Conservation (phyloP, 164 flowering plant species). For the Aristolochia californica region DNA sequence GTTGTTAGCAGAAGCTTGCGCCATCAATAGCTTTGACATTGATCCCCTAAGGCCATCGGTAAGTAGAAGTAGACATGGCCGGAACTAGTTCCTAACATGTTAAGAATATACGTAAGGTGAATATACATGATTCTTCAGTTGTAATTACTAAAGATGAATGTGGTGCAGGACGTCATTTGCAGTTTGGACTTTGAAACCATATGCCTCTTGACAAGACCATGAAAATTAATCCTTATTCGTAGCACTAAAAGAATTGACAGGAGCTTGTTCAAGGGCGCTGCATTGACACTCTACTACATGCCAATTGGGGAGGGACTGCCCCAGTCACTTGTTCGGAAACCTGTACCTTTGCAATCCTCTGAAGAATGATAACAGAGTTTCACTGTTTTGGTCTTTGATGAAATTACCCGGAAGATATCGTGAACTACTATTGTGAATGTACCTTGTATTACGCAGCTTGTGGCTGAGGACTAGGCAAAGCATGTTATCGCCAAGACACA, state of each 20-base stretch:
- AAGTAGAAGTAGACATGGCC: slow-evolving; percentile 26
- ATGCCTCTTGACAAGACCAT: slow-evolving; percentile 46
- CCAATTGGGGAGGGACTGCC: slow-evolving; percentile 38
- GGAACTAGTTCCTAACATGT: neutral
- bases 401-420: neutral
- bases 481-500: slow-evolving; percentile 93
- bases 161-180: slow-evolving; percentile 65
- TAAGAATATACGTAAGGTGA: slow-evolving; percentile 1
- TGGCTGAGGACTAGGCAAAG: slow-evolving; percentile 83
- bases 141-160: neutral
- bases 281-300: too few relatives aligned
- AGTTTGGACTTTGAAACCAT: slow-evolving; percentile 91
- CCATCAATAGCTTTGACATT: slow-evolving; percentile 84
- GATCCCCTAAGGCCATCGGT: slow-evolving; percentile 79
- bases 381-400: neutral
- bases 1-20: slow-evolving; percentile 77
- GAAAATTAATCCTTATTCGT: neutral
- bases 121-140: neutral
- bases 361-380: slow-evolving; percentile 4
- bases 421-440: neutral
- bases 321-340: slow-evolving; percentile 97
- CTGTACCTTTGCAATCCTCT: slow-evolving; percentile 99
- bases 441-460: slow-evolving; percentile 85
- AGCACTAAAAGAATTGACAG: too few relatives aligned
- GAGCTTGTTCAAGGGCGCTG: too few relatives aligned